Evolutionary conservation across 1,284 basidiomycete genomes (phyloP).

Genomic region (Neotropicomus parvogracilis): DNA sequence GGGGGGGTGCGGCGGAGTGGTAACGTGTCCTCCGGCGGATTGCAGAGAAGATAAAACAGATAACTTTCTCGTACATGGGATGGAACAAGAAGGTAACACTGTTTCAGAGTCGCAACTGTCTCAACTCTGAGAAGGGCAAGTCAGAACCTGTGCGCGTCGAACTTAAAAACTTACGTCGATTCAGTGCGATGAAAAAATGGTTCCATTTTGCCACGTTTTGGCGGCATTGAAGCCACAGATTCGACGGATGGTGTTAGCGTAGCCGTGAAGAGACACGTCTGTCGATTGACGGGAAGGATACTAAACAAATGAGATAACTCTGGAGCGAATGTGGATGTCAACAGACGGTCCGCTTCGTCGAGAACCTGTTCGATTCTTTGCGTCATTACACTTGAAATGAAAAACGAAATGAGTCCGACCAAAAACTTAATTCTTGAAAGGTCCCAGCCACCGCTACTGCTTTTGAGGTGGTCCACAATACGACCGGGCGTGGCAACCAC

Average conservation of each 20-base stretch:
- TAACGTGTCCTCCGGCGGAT: slow-evolving; percentile 78
- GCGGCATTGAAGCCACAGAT: slow-evolving; percentile 68
- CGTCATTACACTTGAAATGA: neutral
- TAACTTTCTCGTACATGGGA: slow-evolving; percentile 94
- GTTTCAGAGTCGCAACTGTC: slow-evolving; percentile 82
- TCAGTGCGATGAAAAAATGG: slow-evolving; percentile 87
- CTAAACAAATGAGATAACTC: slow-evolving; percentile 82
- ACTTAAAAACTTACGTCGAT: slow-evolving; percentile 54
- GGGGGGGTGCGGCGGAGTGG: slow-evolving; percentile 63
- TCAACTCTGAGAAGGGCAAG: slow-evolving; percentile 56
- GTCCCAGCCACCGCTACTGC: slow-evolving; percentile 79
- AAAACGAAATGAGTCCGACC: slow-evolving; percentile 43
- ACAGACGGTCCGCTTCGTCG: slow-evolving; percentile 93
- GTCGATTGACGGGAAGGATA: slow-evolving; percentile 78
- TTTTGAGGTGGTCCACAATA: slow-evolving; percentile 87
- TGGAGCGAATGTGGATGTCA: slow-evolving; percentile 87
- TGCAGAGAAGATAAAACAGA: slow-evolving; percentile 84
- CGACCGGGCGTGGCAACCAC: slow-evolving; percentile 96
- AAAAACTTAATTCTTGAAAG: slow-evolving; percentile 83
- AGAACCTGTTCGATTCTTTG: slow-evolving; percentile 62
- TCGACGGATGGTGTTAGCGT: slow-evolving; percentile 90
- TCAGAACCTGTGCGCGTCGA: neutral
- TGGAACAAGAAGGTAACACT: slow-evolving; percentile 90
- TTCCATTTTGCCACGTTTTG: slow-evolving; percentile 77
- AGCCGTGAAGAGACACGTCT: slow-evolving; percentile 96